Evolutionary conservation across 2,329 filamentous ascomycete species (phyloP).

Genomic region (Penicillium sp.): DNA sequence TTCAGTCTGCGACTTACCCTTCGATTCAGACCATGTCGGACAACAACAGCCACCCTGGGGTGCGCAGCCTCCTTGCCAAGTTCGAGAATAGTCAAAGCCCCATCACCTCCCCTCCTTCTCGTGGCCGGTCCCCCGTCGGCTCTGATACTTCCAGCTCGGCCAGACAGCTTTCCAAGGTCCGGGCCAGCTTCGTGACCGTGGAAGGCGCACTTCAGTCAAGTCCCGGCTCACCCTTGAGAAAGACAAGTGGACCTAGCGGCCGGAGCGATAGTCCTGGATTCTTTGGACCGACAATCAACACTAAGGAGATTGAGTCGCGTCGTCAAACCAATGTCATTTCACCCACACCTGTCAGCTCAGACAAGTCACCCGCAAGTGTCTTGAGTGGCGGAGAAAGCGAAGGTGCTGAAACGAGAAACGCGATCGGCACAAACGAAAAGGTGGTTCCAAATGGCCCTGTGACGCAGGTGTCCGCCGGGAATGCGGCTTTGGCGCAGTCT

Average conservation of each 20-base stretch:
- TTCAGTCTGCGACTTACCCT: neutral
- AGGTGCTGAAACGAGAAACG: slow-evolving; percentile 2
- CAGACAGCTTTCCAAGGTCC: slow-evolving; percentile 66
- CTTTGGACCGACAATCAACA: slow-evolving; percentile 28
- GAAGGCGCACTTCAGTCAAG: slow-evolving; percentile 47
- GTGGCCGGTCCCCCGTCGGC: slow-evolving; percentile 61
- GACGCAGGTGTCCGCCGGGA: slow-evolving; percentile 6
- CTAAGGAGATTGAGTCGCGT: slow-evolving; percentile 26
- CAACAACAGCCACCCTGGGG: slow-evolving; percentile 41
- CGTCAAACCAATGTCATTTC: slow-evolving; percentile 24
- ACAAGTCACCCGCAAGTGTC: slow-evolving; percentile 14
- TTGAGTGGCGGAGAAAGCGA: slow-evolving; percentile 13
- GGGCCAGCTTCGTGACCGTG: slow-evolving; percentile 68
- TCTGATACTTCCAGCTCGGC: slow-evolving; percentile 37
- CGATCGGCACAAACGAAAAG: slow-evolving; percentile 3
- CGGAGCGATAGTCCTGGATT: slow-evolving; percentile 28
- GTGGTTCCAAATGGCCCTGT: slow-evolving; percentile 8
- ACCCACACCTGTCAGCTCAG: slow-evolving; percentile 21
- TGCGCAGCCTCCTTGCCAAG: slow-evolving; percentile 71
- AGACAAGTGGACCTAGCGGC: slow-evolving; percentile 33
- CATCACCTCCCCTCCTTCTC: slow-evolving; percentile 57
- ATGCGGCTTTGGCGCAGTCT: slow-evolving; percentile 6
- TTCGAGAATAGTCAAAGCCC: slow-evolving; percentile 65
- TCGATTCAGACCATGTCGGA: slow-evolving; percentile 14
- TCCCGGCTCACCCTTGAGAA: slow-evolving; percentile 39